Base-by-base conservation (phyloP, 441 rosid genomes). In the Syzygium syzygioides region DNA sequence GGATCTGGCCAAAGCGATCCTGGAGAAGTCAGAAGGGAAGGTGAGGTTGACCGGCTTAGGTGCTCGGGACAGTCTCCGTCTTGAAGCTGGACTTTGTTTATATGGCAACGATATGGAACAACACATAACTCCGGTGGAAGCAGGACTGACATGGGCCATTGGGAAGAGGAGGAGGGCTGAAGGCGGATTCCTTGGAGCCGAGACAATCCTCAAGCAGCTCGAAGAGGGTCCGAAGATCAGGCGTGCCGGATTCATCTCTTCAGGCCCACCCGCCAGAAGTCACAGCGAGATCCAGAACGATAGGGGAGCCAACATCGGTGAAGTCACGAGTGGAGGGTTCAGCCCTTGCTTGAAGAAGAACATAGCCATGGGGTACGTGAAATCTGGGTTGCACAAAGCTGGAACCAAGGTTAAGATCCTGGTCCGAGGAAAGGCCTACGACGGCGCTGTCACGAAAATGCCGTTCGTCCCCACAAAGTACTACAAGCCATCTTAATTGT, bases 101-200 rank as follows among this genome's bases (percentile, higher is more conserved):
- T 98, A 97, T 86, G 99, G 99, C 13, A 98, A 97, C 37, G 99
- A 98, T 94, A 96, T 98, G 98, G 99, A 96, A 91, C 99, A 96
- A 85, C 99, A 98, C 91, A 93, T 79, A 87, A 88, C 98, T 32
- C 98, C 99, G 0, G 96, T 97, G 32, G 99, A 98, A 92, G 99
- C 99, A 20, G 99, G 99, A 7, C 95, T 98, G 68, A 94, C 95
- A 56, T 97, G 99, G 99, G 99, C 99, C 55, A 96, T 97, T 85
- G 99, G 99, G 85, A 97, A 98, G 92, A 94, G 99, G 85, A 94
- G 99, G 88, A 95, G 94, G 88, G 98, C 98, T 11, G 99, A 98
- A 91, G 99, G 99, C 12, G 98, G 99, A 62, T 97, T 98, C 90
- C 95, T 97, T 0, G 99, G 99, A 3, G 99, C 99, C 0, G 96